Base-by-base conservation (phyloP, 108 stramenopile genomes). In the Nitzschia palea region DNA sequence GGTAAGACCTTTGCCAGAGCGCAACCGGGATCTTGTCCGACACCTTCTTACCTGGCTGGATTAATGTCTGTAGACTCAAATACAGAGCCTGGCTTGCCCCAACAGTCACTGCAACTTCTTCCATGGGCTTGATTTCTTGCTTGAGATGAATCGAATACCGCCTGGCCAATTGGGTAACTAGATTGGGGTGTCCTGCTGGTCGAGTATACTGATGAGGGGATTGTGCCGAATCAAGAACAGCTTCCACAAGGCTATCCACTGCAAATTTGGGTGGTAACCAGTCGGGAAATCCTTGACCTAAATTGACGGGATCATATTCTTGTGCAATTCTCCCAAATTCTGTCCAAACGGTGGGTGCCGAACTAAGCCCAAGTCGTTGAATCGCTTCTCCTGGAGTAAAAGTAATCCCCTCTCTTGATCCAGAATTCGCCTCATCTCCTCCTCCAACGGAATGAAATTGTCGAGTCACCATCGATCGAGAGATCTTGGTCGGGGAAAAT, bases 191-290 rank as follows among this genome's bases (percentile, higher is more conserved):
- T 1, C 99, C 99, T 14, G 92, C 96, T 12, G 95, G 88, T 37
- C 96, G 71, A 9, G 97, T 96, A 77, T 99, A 99, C 80, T 99
- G 98, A 71, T 97, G 94, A 0, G 86, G 86, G 1, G 78, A 82
- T 45, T 82, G 55, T 6, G 77, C 79, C 27, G 80, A 79, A 55
- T 87, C 86, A 9, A 74, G 67, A 4, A 85, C 84, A 2, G 88
- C 90, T 29, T 86, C 82, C 14, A 88, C 83, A 32, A 90, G 64
- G 26, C 75, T 68, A 23, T 90, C 83, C 17, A 90, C 70, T 5
- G 86, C 90, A 61, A 95, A 95, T 29, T 90, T 70, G 5, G 94
- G 94, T 25, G 94, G 94, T 15, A 86, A 55, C 92, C 90, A 90
- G 67, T 88, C 86, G 14, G 92, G 92, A 77, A 87, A 94, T 34